A percentile compares a stretch with the other conserved stretches of the same genome.
These are phyloP conservation scores for Kalanchoe fedtschenkoi DNA, from an alignment of 164 flowering plant genomes.

Conservation along the genomic window DNA sequence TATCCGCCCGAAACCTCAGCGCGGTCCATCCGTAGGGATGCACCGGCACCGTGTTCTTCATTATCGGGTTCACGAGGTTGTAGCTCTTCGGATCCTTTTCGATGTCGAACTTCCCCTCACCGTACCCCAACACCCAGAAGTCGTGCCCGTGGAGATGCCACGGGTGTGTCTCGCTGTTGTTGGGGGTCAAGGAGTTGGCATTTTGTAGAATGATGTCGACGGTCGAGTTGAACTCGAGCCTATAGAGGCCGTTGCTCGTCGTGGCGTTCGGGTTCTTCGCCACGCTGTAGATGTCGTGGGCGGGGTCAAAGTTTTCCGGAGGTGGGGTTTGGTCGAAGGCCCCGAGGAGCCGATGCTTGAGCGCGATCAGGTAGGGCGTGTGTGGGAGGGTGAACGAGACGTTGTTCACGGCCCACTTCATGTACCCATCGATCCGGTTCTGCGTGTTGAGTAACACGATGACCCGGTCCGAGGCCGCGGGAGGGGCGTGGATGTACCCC, in stretches of 20 bases:
- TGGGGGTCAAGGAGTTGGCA: slow-evolving; percentile 34
- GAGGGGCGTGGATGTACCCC: slow-evolving; percentile 39
- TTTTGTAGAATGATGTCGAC: slow-evolving; percentile 66
- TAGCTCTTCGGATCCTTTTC: slow-evolving; percentile 29
- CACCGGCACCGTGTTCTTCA: slow-evolving; percentile 72
- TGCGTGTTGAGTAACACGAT: slow-evolving; percentile 73
- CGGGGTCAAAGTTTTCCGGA: slow-evolving; percentile 38
- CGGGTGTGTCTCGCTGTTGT: slow-evolving; percentile 71
- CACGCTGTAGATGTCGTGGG: slow-evolving; percentile 33
- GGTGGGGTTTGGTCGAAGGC: slow-evolving; percentile 39
- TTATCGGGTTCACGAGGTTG: slow-evolving; percentile 52
- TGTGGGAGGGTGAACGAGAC: slow-evolving; percentile 58
- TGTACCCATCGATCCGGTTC: slow-evolving; percentile 32
- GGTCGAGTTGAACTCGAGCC: slow-evolving; percentile 41
- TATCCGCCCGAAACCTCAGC: slow-evolving; percentile 50
- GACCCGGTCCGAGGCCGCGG: slow-evolving; percentile 35
- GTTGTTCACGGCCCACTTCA: slow-evolving; percentile 62
- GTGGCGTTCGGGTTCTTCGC: slow-evolving; percentile 38
- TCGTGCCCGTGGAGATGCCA: slow-evolving; percentile 96
- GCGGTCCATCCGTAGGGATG: slow-evolving; percentile 77
- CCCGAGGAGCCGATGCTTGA: slow-evolving; percentile 27
- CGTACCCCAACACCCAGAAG: slow-evolving; percentile 83
- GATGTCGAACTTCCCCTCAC: slow-evolving; percentile 45
- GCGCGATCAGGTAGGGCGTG: slow-evolving; percentile 64
- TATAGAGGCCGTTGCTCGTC: slow-evolving; percentile 28